A percentile compares a stretch with the other conserved stretches of the same genome.
phyloP scores from a whole-genome alignment of 176 grass and related monocot genomes.

The Musa acuminata region DNA sequence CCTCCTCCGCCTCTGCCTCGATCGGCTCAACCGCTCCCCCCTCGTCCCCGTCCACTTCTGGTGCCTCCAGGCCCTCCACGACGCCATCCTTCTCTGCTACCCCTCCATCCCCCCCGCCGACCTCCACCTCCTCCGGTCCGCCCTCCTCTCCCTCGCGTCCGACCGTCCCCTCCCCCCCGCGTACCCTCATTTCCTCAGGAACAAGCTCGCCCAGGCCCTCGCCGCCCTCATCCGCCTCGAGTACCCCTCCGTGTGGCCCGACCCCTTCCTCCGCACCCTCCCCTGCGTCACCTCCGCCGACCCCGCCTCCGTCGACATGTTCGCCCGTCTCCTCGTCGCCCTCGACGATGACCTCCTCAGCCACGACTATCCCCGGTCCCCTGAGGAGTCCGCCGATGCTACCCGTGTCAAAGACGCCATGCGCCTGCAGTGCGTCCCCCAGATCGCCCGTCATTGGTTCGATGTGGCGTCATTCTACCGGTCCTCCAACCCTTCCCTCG shows the following conservation, averaged over 20 bases:
- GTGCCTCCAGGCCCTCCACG: slow-evolving; percentile 84
- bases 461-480: slow-evolving; percentile 41
- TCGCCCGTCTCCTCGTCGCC: slow-evolving; percentile 60
- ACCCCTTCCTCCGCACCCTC: slow-evolving; percentile 55
- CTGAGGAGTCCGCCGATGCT: slow-evolving; percentile 45
- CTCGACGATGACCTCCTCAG: slow-evolving; percentile 86
- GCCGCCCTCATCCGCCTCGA: slow-evolving; percentile 71
- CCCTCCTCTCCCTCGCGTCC: slow-evolving; percentile 50
- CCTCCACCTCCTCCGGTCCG: slow-evolving; percentile 56
- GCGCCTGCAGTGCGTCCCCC: slow-evolving; percentile 77
- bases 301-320: slow-evolving; percentile 67
- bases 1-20: slow-evolving; percentile 72
- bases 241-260: slow-evolving; percentile 51
- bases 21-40: slow-evolving; percentile 50
- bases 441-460: slow-evolving; percentile 90
- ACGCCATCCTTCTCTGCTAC: slow-evolving; percentile 46
- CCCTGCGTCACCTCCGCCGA: slow-evolving; percentile 30
- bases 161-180: slow-evolving; percentile 35
- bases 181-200: slow-evolving; percentile 57
- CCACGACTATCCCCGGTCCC: slow-evolving; percentile 67
- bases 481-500: slow-evolving; percentile 35
- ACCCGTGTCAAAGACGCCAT: slow-evolving; percentile 85
- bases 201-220: slow-evolving; percentile 83
- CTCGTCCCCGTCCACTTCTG: slow-evolving; percentile 72
- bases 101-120: slow-evolving; percentile 30